Base-by-base conservation (phyloP, 169 alveolate species). In the Pseudocohnilembus persalinus region DNA sequence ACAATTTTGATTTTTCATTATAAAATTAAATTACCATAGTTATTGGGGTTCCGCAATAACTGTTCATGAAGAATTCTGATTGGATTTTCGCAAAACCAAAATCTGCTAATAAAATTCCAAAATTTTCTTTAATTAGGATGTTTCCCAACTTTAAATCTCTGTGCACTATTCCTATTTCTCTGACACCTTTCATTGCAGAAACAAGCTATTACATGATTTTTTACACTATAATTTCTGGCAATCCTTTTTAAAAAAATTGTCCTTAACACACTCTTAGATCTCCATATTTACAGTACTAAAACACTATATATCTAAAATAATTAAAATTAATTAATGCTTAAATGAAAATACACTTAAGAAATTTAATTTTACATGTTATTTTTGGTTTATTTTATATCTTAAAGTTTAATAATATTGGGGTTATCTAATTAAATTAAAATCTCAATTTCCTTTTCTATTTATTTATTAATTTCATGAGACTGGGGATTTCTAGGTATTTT, bases 101-200 rank as follows among this genome's bases (percentile, higher is more conserved):
- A 68, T 86, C 90, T 49, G 90, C 90, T 74, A 86, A 80, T 64
- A 80, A 80, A 64, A 86, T 86, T 32, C 74, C 29, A 63, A 85
- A 86, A 31, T 86, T 64, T 29, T 80, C 73, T 74, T 78, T 72
- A 28, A 86, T 87, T 63, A 86, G 75, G 35, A 86, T 86, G 80
- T 86, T 86, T 63, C 87, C 90, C 27, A 86, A 77, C 80, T 86
- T 86, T 79, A 86, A 81, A 80, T 86, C 90, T 76, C 90, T 86
- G 63, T 86, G 90, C 1, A 86, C 90, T 49, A 86, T 86, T 49
- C 80, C 80, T n/a, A 77, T 75, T 11, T 79, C 31, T 24, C 79
- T 49, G 64, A 86, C 49, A 6, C 74, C n/a, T 75, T 86, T n/a
- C 73, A 86, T 79, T 24, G 90, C 86, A 28, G 64, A 68, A 29